Percentiles rank a stretch among this genome's conserved stretches.
phyloP scores from a whole-genome alignment of 257 asterid species.

The Nicotiana paniculata region DNA sequence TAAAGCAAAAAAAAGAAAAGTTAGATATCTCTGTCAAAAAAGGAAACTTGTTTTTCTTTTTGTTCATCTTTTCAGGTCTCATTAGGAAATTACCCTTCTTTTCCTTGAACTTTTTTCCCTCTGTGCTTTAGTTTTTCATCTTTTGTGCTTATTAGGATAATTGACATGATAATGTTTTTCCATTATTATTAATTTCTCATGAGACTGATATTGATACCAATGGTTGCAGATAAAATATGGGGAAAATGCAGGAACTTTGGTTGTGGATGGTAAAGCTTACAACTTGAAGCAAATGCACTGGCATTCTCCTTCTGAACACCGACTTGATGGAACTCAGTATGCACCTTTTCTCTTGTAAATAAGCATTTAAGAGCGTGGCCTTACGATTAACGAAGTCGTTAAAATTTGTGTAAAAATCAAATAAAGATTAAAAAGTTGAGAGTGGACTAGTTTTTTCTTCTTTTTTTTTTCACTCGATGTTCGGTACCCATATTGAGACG shows the following conservation, averaged over 20 bases:
- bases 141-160: background rate
- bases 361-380: background rate
- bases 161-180: background rate
- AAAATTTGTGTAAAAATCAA: background rate
- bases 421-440: background rate
- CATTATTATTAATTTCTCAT: background rate
- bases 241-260: slow-evolving; percentile 40
- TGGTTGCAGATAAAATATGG: slow-evolving; percentile 65
- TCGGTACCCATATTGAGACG: too few species aligned
- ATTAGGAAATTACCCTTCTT: background rate
- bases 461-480: too few species aligned
- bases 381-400: background rate
- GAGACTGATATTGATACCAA: background rate
- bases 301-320: slow-evolving; percentile 69
- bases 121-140: background rate
- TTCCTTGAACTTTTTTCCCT: background rate
- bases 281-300: slow-evolving; percentile 65
- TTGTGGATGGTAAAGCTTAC: slow-evolving; percentile 38
- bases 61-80: background rate
- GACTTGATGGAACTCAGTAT: slow-evolving; percentile 42
- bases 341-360: background rate
- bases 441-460: too few species aligned
- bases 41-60: too few species aligned
- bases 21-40: too few species aligned
- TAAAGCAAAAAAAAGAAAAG: too few species aligned